Base-by-base conservation (phyloP, 2,329 filamentous ascomycete genomes). In the Aspergillus pseudonomiae region DNA sequence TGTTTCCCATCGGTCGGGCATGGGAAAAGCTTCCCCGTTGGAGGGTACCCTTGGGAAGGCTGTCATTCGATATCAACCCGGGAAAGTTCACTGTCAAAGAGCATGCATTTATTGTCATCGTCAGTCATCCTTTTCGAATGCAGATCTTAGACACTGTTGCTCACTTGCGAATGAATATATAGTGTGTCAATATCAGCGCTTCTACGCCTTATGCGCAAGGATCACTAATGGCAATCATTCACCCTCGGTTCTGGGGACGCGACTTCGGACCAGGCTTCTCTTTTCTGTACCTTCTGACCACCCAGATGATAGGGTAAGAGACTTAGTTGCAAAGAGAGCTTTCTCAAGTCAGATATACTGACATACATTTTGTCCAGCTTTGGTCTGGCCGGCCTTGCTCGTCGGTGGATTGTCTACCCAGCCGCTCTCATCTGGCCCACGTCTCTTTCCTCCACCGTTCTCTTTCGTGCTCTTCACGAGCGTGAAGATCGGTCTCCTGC, bases 161-260 rank as follows among this genome's bases (percentile, higher is more conserved):
- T 28, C 12, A 53, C 26, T 5, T 11, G 14, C 10, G 24, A 1
- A 24, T 19, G 46, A 30, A 19, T 12, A 5, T 50, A 24, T 19
- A 71, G 69, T 73, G 72, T 34, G 73, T 75, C 39, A 75, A 75
- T 50, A 75, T 75, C 34, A 74, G 73, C 53, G 67, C 71, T 32
- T 69, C 68, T 45, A 69, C 50, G 10, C 69, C 71, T 1, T 74
- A 74, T 26, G 72, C 74, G 7, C 62, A 62, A n/a, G 64, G 72
- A 16, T 70, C 74, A 3, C 64, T 77, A 7, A 72, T 77, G 4
- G 72, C 75, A 3, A 78, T 78, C 48, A 66, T 69, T 46, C 77
- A 74, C 57, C 75, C 74, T 11, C 70, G 74, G 2, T 78, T 74
- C 55, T 78, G 76, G 75, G 68, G 73, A 59, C 70, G 67, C 5